A percentile compares a stretch with the other conserved stretches of the same genome.
These are phyloP conservation scores for Hibiscus mutabilis DNA, from an alignment of 345 rosid species.

Conservation along the genomic window DNA sequence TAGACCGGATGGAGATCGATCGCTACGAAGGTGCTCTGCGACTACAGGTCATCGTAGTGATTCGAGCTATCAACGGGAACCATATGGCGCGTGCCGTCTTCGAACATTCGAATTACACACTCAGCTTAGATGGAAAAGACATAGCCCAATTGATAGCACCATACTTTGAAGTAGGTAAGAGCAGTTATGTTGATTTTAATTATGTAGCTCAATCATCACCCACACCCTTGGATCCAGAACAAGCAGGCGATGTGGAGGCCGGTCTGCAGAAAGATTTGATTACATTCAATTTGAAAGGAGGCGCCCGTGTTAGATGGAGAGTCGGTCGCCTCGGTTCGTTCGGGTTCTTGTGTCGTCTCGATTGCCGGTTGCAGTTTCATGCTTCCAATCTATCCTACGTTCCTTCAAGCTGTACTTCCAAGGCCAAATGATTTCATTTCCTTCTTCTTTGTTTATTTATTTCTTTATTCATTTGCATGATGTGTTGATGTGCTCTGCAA, in stretches of 20 bases:
- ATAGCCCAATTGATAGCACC: conserved; percentile 41
- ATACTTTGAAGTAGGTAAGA: conserved; percentile 54
- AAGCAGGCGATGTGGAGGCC: conserved; percentile 27
- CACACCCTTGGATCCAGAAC: conserved; percentile 43
- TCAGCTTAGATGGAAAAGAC: conserved; percentile 37
- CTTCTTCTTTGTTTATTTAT: not conserved
- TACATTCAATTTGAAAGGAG: conserved; percentile 44
- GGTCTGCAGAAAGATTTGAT: conserved; percentile 38
- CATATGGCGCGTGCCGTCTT: conserved; percentile 58
- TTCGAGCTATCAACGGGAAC: conserved; percentile 64
- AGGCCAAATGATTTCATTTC: conserved; percentile 35
- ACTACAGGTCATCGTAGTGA: conserved; percentile 44
- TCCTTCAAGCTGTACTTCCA: conserved; percentile 49
- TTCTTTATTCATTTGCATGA: too few relatives aligned
- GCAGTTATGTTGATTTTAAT: conserved; percentile 23
- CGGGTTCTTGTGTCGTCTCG: conserved; percentile 40
- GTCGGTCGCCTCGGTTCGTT: conserved; percentile 63
- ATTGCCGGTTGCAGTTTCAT: conserved; percentile 57
- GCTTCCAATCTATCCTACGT: conserved; percentile 32
- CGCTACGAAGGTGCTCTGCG: conserved; percentile 32
- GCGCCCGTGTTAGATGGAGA: conserved; percentile 57
- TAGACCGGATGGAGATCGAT: conserved; percentile 40
- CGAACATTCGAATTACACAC: conserved; percentile 25
- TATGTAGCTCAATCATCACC: conserved; percentile 54
- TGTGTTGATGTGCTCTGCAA: too few relatives aligned